Evolutionary conservation across 1,284 basidiomycete species (phyloP), one percentile per base, ranked within the genome.

Genomic region (Xerocomus minutiporus): DNA sequence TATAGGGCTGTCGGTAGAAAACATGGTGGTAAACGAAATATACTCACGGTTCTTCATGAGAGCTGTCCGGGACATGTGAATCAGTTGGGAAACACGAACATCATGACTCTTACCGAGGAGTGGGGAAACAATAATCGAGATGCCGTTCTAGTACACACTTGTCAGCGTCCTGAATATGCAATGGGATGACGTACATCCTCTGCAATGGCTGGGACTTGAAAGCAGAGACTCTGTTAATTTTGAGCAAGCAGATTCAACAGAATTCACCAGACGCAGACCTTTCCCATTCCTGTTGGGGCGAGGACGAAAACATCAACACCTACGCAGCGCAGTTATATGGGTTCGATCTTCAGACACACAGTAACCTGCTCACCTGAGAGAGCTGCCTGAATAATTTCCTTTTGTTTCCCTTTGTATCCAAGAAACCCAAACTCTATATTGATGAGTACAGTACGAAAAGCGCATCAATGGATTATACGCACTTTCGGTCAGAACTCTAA

Each of bases 201-300:
- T 1, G 84, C 83, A 17, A 88, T 73, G 0, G 91, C 91, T 28
- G 92, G 92, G 9, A 94, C 75, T 69, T 94, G 92, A 62, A 93
- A 95, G 69, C 91, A 95, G 5, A 93, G 63, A 58, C 90, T 89
- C 86, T 70, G 45, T 8, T 28, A 8, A 44, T 15, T n/a, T n/a
- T n/a, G n/a, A n/a, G n/a, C n/a, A n/a, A n/a, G n/a, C 29, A 32
- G 5, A 13, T 20, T 20, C 20, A 20, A 20, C 2, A 2, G 2
- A 20, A 20, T 20, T 20, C 20, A 20, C 20, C 20, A 20, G 20
- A 20, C 2, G 20, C 72, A 51, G 48, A 87, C 91, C 81, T 94
- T 94, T 28, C 91, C n/a, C n/a, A n/a, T n/a, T n/a, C n/a, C n/a
- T n/a, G n/a, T 94, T 0, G 92, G 91, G 8, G 91, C 91, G 3